These are phyloP conservation scores for Hydnomerulius pinastri DNA, from an alignment of 768 basidiomycete genomes.

Conservation along the genomic window DNA sequence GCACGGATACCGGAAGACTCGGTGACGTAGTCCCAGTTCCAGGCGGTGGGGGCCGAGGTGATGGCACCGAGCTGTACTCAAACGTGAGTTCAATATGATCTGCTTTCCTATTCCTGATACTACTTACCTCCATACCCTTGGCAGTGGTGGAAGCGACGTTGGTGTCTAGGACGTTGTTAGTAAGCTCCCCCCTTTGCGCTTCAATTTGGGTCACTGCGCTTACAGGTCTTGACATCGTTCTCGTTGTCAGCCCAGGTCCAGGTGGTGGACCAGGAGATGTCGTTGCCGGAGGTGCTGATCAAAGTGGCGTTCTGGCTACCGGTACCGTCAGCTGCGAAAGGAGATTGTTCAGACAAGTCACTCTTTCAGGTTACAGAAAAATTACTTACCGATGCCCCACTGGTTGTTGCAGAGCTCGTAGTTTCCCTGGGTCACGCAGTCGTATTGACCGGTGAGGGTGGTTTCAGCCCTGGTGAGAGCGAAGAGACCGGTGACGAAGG, in stretches of 20 bases:
- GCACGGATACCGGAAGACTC: conserved; percentile 49
- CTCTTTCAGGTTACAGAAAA: not conserved
- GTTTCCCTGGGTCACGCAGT: conserved; percentile 46
- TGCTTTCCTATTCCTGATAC: not conserved
- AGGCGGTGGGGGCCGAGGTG: conserved; percentile 47
- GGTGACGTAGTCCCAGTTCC: conserved; percentile 51
- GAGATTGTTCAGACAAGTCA: not conserved
- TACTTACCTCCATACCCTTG: conserved; percentile 48
- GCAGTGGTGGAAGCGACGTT: conserved; percentile 48
- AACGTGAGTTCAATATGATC: not conserved
- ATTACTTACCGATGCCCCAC: conserved; percentile 47
- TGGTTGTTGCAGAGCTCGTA: conserved; percentile 60
- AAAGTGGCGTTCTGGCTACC: conserved; percentile 53
- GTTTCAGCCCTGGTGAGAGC: conserved; percentile 7
- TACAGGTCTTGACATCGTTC: conserved; percentile 60
- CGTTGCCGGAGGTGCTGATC: conserved; percentile 37
- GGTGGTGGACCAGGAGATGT: conserved; percentile 53
- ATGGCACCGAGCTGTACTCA: conserved; percentile 41
- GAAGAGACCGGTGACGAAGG: conserved; percentile 10
- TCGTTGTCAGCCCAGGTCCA: conserved; percentile 53
- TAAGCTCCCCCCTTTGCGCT: not conserved
- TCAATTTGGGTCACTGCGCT: no score
- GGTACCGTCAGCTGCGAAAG: conserved; percentile 40
- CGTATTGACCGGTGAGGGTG: conserved; percentile 42
- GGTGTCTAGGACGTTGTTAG: conserved; percentile 38